Evolutionary conservation across 1,139 yeast genomes (phyloP).

Genomic region (Saccharomyces hybrid): DNA sequence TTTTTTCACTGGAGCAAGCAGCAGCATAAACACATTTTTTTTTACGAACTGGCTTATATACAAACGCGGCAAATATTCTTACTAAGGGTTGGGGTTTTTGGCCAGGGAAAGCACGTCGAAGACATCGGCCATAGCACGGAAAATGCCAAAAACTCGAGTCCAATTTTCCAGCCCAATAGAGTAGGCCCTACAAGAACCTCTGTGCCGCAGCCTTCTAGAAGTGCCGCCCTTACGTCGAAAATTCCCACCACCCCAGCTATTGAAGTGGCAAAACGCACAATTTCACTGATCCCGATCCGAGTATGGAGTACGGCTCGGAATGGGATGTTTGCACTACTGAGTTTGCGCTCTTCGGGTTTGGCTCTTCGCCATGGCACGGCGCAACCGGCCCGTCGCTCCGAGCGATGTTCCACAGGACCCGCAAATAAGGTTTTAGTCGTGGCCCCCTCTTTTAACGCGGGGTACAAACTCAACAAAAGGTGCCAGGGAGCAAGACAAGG

Average conservation of each 20-base stretch:
- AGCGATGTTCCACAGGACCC: constrained; percentile 1
- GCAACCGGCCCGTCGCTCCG: not conserved
- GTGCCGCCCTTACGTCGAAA: not conserved
- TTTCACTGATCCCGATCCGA: too few species aligned
- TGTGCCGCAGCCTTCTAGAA: not conserved
- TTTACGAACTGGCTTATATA: not conserved
- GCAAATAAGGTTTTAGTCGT: not conserved
- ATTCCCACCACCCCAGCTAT: not conserved
- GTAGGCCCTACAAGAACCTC: too few species aligned
- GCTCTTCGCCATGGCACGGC: not conserved
- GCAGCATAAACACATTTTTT: not conserved
- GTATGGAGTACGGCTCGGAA: not conserved
- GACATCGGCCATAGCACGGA: not conserved
- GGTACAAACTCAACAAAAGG: constrained; percentile 1
- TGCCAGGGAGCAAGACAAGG: not conserved
- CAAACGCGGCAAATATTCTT: not conserved
- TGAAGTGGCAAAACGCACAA: not conserved
- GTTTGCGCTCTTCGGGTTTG: not conserved
- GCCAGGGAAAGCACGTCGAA: not conserved
- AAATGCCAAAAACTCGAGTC: not conserved
- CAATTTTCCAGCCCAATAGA: not conserved
- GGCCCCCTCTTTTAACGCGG: not conserved
- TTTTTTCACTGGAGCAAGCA: not conserved
- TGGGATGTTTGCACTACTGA: not conserved
- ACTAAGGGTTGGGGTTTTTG: not conserved